Evolutionary conservation across 2,329 filamentous ascomycete genomes (phyloP), one percentile per base, ranked within the genome.

Genomic region (Xylariaceae sp.): DNA sequence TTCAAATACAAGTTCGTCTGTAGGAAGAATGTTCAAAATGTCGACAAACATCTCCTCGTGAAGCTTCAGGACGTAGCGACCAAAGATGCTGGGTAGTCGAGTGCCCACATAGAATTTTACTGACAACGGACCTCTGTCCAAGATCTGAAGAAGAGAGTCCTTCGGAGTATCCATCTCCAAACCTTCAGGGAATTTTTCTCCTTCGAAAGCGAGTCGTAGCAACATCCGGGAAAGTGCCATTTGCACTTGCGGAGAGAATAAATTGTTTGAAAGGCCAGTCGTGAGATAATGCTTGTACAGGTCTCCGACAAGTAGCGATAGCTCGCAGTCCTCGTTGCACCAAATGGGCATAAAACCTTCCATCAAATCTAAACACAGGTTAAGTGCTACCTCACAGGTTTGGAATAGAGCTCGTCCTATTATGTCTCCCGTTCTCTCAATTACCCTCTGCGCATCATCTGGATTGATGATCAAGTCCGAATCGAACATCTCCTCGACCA

Each of bases 21-120:
- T 79, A 0, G 93, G 90, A n/a, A 99, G 76, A 59, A 79, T 88
- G 16, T 82, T 77, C n/a, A 95, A 74, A 12, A 99, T 80, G 64
- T 97, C 90, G 34, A 90, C 79, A 57, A 97, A 90, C 13, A 97
- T 83, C 6, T 84, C 82, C 51, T 95, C 89, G 61, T 99, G 94
- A 42, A 87, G 78, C 60, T 87, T 87, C 1, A 97, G 77, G n/a
- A 92, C 79, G 63, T 89, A 97, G 1, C 89, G 79, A 12, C 84
- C 81, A 67, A 99, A 99, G 22, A 99, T 77, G 6, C 76, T 75
- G 0, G 90, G 82, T 16, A 97, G 74, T 2, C 80, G 78, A 50
- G 82, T 75, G 0, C 88, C 86, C 48, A 96, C 81, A 53, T 81
- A 82, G 63, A 88, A 91, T 63, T 95, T 94, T 43, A 94, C 86